Conservation (phyloP, 2,329 filamentous ascomycete species). For the Plectosphaerella plurivora region DNA sequence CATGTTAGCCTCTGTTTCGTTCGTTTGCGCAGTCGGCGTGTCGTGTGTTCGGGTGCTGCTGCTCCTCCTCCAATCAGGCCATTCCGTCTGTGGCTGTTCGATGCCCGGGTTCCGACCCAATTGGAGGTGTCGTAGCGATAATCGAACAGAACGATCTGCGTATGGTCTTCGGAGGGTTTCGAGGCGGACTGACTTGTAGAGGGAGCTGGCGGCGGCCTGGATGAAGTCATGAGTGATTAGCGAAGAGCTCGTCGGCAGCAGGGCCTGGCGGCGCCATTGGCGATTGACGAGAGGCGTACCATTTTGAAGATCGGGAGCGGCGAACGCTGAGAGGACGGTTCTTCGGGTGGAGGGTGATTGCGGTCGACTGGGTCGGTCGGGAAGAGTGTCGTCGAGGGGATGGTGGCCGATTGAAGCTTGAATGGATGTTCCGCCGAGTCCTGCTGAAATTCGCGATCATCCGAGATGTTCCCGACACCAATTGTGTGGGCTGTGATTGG, state of each 20-base stretch:
- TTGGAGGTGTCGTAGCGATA: too few relatives aligned
- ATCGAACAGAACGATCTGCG: too few relatives aligned
- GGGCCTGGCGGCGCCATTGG: neutral
- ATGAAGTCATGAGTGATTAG: slow-evolving; percentile 28
- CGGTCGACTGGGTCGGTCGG: slow-evolving; percentile 10
- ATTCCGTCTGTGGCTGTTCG: too few relatives aligned
- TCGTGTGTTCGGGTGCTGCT: neutral
- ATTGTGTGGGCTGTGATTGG: slow-evolving; percentile 10
- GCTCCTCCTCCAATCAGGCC: too few relatives aligned
- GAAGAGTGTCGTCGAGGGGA: slow-evolving; percentile 4
- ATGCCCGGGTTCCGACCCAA: too few relatives aligned
- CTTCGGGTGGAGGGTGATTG: neutral
- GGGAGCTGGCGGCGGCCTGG: slow-evolving; percentile 28
- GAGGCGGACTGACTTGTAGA: slow-evolving; percentile 33
- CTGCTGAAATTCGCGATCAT: slow-evolving; percentile 15
- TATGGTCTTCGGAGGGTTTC: too few relatives aligned
- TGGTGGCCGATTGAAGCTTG: neutral
- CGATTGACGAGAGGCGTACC: slow-evolving; percentile 20
- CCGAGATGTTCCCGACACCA: slow-evolving; percentile 12
- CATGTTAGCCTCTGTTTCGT: slow-evolving; percentile 3
- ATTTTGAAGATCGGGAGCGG: slow-evolving; percentile 22
- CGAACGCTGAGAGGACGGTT: neutral
- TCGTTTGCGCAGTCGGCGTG: slow-evolving; percentile 17
- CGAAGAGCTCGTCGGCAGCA: slow-evolving; percentile 7
- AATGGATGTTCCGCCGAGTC: slow-evolving; percentile 1